Conservation (phyloP, 345 rosid genomes). For the Durio zibethinus region DNA sequence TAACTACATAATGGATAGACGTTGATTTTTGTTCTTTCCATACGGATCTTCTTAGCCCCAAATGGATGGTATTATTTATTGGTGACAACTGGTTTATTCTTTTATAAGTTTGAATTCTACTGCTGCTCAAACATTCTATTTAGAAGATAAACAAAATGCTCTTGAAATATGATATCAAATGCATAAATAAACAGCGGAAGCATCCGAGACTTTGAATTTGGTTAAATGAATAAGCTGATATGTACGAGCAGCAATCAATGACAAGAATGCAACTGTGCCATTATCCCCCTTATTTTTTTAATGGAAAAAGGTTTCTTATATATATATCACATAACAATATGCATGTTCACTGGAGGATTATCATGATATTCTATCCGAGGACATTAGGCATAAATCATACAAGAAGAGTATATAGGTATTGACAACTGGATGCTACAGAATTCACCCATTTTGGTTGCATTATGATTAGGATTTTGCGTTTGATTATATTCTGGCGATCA, state of each 20-base stretch:
- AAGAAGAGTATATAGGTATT: neutral
- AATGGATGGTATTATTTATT: too few relatives aligned
- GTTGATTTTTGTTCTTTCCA: neutral
- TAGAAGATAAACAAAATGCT: neutral
- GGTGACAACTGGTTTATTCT: slow-evolving; percentile 4
- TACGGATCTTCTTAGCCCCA: neutral
- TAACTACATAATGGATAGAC: neutral
- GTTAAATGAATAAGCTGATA: neutral
- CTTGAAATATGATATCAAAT: neutral
- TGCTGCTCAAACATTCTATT: neutral
- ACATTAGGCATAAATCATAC: neutral
- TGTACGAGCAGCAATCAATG: neutral
- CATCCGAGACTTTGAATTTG: neutral
- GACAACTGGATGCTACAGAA: neutral
- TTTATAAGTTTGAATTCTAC: neutral
- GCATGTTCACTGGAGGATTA: slow-evolving; percentile 9
- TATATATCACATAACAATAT: neutral
- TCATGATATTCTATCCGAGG: slow-evolving; percentile 4
- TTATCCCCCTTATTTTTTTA: neutral
- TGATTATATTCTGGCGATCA: slow-evolving; percentile 10
- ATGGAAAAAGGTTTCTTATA: neutral
- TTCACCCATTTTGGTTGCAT: neutral
- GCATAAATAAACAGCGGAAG: neutral
- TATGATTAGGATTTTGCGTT: slow-evolving; percentile 5
- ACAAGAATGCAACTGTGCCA: neutral